Base-by-base conservation (phyloP, 164 flowering plant genomes). In the Tetrastigma voinierianum region DNA sequence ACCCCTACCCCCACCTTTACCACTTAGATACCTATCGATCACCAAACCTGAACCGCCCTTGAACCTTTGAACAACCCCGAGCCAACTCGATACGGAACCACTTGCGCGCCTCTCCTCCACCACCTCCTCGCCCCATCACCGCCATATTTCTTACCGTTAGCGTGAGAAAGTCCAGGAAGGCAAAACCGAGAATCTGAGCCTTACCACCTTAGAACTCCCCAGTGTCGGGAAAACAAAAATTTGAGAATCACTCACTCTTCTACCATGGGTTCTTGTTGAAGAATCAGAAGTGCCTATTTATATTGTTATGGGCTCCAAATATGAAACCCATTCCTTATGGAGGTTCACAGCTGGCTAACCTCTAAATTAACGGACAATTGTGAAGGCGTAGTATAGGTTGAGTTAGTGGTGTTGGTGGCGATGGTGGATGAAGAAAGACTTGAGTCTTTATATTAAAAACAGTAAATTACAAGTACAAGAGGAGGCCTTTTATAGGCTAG, bases 161-260 rank as follows among this genome's bases (percentile, higher is more conserved):
- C n/a, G n/a, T n/a, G 18, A 78, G 55, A 76, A 78, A 54, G 51
- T 68, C 63, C 67, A 77, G 44, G 57, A 77, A 61, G 45, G 75
- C 71, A 57, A 51, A 51, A 11, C 68, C 77, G n/a, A n/a, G n/a
- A n/a, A n/a, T n/a, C n/a, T n/a, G n/a, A n/a, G n/a, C n/a, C n/a
- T n/a, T 20, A 70, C 44, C 61, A 70, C 63, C 67, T 32, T 70
- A 2, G 70, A 16, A 14, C 67, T 56, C 2, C 57, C 70, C 79
- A 76, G 72, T 54, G 10, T 40, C n/a, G n/a, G n/a, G 53, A 40
- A 21, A 49, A 24, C 14, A 54, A 3, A 20, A 15, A 45, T 2
- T 46, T 3, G 10, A 46, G 16, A 18, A n/a, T 3, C 63, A 4
- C 24, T 43, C 20, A n/a, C 48, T 25, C 4, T 25, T 25, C 6